phyloP scores from a whole-genome alignment of 805 yeast species.

The Cyberlindnera suaveolens region DNA sequence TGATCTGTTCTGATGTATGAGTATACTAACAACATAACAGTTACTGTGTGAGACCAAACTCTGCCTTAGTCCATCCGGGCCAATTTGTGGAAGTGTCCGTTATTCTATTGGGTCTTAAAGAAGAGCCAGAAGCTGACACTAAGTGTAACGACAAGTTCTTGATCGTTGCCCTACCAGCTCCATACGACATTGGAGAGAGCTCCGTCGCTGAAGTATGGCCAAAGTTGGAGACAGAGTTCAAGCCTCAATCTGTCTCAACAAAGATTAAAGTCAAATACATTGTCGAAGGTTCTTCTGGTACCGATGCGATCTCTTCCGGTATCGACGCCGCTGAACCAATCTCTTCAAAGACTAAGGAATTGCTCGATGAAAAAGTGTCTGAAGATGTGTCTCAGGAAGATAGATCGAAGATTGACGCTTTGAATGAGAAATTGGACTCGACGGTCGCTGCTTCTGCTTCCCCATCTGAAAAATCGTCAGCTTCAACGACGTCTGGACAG shows the following conservation, averaged over 20 bases:
- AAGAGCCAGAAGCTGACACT: conserved; percentile 66
- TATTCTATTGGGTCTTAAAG: conserved; percentile 76
- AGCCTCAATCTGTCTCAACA: conserved; percentile 50
- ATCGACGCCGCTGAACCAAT: conserved; percentile 11
- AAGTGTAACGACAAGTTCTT: conserved; percentile 91
- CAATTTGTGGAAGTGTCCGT: conserved; percentile 67
- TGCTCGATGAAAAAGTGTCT: conserved; percentile 5
- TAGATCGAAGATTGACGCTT: conserved; percentile 34
- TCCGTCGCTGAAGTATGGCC: conserved; percentile 70
- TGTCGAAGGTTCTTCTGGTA: conserved; percentile 14
- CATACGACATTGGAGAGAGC: conserved; percentile 47
- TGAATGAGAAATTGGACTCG: conserved; percentile 40
- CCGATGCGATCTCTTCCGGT: conserved; percentile 10
- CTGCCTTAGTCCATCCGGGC: conserved; percentile 75
- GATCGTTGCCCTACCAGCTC: conserved; percentile 78
- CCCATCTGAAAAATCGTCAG: conserved; percentile 15
- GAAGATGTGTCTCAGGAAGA: conserved; percentile 33
- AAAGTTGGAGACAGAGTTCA: conserved; percentile 54
- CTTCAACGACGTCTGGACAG: conserved; percentile 12
- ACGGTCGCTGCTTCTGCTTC: conserved; percentile 24
- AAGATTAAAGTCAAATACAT: conserved; percentile 60
- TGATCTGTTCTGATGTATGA: background rate
- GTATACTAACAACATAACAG: conserved; percentile 10
- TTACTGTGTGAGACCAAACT: conserved; percentile 92
- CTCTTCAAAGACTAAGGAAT: conserved; percentile 1